Conservation (phyloP, 208 protist genomes). For the Crithidia bombi region DNA sequence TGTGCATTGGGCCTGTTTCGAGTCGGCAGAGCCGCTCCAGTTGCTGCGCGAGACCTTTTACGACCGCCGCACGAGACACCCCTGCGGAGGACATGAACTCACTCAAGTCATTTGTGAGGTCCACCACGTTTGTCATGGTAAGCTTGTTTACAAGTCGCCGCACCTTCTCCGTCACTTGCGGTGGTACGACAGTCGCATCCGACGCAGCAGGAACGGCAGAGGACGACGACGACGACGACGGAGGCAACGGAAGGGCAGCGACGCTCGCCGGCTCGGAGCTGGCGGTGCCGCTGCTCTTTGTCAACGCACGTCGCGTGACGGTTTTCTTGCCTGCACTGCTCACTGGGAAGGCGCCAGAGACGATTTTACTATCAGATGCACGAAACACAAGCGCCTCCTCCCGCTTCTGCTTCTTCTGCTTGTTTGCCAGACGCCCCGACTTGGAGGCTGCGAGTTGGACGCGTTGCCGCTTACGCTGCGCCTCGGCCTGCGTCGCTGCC, state of each 20-base stretch:
- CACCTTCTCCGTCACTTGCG: slow-evolving; percentile 39
- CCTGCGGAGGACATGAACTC: slow-evolving; percentile 43
- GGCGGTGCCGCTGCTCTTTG: neutral
- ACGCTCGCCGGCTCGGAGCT: too few species aligned
- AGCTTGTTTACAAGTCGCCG: slow-evolving; percentile 79
- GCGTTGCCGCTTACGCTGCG: slow-evolving; percentile 26
- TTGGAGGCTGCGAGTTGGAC: slow-evolving; percentile 15
- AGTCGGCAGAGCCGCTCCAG: slow-evolving; percentile 64
- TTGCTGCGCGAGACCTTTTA: slow-evolving; percentile 55
- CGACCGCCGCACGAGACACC: slow-evolving; percentile 56
- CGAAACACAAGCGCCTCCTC: neutral
- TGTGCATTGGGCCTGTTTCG: slow-evolving; percentile 61
- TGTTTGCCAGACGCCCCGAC: neutral
- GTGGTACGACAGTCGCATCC: slow-evolving; percentile 27
- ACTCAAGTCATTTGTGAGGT: slow-evolving; percentile 64
- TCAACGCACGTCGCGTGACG: neutral
- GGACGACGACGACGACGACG: neutral
- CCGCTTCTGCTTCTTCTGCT: slow-evolving; percentile 16
- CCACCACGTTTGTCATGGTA: slow-evolving; percentile 76
- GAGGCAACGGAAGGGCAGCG: neutral
- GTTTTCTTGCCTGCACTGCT: neutral
- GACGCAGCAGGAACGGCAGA: neutral
- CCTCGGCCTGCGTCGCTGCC: slow-evolving; percentile 7
- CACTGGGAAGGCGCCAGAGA: too few species aligned
- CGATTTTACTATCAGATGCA: too few species aligned